Conservation (phyloP, 139 green algal genomes). For the Chlorella vulgaris region DNA sequence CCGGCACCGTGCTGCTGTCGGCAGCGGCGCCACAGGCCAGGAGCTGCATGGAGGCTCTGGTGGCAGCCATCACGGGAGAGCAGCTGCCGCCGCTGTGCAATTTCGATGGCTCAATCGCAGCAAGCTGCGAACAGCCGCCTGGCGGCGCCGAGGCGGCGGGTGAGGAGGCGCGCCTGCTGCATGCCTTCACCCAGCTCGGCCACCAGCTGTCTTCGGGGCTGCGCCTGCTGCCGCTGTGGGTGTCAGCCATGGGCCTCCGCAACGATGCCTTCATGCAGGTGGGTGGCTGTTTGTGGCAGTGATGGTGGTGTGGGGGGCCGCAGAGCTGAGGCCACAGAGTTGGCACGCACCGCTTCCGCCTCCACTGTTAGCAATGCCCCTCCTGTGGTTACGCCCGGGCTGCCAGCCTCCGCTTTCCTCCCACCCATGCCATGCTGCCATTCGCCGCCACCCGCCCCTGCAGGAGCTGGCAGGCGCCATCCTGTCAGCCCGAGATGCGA, state of each 20-base stretch:
- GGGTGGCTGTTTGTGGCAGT: neutral
- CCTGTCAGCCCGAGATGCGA: conserved; percentile 1
- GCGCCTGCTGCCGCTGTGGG: conserved; percentile 17
- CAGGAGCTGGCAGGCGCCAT: neutral
- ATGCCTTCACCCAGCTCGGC: neutral
- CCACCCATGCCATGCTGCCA: too few relatives aligned
- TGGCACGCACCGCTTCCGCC: too few relatives aligned
- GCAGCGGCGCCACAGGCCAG: neutral
- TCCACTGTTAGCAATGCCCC: too few relatives aligned
- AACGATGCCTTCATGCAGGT: conserved; percentile 16
- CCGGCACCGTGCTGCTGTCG: conserved; percentile 19
- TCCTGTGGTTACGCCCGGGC: too few relatives aligned
- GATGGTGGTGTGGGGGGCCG: too few relatives aligned
- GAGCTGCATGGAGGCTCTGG: conserved; percentile 3
- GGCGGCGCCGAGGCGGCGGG: too few relatives aligned
- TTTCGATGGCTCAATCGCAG: too few relatives aligned
- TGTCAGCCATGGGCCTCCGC: neutral
- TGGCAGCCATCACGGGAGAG: neutral
- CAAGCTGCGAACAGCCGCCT: too few relatives aligned
- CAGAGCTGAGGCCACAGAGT: too few relatives aligned
- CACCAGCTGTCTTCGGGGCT: conserved; percentile 6
- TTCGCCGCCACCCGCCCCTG: too few relatives aligned
- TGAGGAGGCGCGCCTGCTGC: conserved; percentile 6
- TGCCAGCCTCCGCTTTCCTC: too few relatives aligned
- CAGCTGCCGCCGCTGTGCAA: neutral